Conservation (phyloP, 495 filamentous ascomycete genomes). For the Oleoguttula mirabilis region DNA sequence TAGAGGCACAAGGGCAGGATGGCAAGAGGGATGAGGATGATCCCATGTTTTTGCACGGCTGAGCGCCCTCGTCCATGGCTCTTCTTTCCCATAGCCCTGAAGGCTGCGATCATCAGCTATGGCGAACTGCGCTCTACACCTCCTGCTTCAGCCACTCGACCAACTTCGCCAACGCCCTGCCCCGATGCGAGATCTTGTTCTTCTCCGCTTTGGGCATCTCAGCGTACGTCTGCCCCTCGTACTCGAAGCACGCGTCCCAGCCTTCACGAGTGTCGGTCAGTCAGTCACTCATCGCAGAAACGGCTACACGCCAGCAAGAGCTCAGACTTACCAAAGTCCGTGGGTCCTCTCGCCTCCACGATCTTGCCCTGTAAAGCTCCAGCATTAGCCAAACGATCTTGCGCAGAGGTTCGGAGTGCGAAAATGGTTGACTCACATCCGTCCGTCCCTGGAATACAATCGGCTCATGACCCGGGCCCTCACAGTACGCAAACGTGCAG, state of each 20-base stretch:
- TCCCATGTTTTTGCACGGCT: conserved; percentile 21
- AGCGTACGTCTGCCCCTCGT: conserved; percentile 85
- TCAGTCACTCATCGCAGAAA: no score
- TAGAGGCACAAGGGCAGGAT: conserved; percentile 7
- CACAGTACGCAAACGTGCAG: conserved; percentile 88
- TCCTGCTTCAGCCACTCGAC: conserved; percentile 59
- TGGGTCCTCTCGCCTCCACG: conserved; percentile 60
- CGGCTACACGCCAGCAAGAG: no score
- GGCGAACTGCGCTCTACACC: no score
- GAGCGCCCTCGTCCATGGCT: background rate
- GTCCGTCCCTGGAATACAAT: conserved; percentile 71
- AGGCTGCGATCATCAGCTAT: no score
- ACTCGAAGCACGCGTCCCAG: conserved; percentile 96
- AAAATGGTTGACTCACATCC: background rate
- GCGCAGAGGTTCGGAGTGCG: no score
- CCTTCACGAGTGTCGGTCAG: no score
- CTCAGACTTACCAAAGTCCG: conserved; percentile 60
- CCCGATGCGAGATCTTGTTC: conserved; percentile 87
- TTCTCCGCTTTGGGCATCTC: conserved; percentile 92
- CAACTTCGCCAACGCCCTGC: conserved; percentile 71
- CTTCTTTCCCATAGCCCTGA: no score
- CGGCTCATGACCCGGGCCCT: conserved; percentile 71
- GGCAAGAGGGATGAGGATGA: conserved; percentile 16
- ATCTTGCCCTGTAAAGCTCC: conserved; percentile 51
- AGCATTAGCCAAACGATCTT: no score